A percentile compares a stretch with the other conserved stretches of the same genome.
These are phyloP conservation scores for Vanrija pseudolonga DNA, from an alignment of 1,284 basidiomycete genomes.

Conservation along the genomic window DNA sequence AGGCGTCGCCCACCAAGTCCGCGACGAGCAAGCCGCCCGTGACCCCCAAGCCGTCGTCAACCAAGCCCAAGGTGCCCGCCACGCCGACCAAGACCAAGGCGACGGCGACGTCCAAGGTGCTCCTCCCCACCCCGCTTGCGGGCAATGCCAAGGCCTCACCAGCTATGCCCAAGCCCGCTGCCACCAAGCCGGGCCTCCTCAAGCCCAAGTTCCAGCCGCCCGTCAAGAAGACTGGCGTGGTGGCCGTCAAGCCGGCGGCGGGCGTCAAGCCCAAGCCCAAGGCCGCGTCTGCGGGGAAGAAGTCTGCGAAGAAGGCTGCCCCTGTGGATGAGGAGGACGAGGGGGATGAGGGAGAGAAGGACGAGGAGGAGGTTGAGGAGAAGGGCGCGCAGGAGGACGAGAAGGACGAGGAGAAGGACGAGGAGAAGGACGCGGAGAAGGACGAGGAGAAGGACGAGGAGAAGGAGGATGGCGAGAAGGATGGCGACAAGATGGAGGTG, in stretches of 20 bases:
- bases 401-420: constrained; percentile 5
- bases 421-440: not conserved
- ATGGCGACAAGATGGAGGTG: too few relatives aligned
- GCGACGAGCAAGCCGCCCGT: not conserved
- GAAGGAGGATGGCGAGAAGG: not conserved
- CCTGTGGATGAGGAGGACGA: not conserved
- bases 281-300: too few relatives aligned
- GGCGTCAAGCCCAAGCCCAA: too few relatives aligned
- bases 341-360: not conserved
- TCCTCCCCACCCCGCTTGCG: too few relatives aligned
- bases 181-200: not conserved
- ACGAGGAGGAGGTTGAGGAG: too few relatives aligned
- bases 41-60: too few relatives aligned
- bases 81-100: not conserved
- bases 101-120: not conserved
- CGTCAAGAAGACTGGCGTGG: constrained; percentile 10
- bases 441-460: too few relatives aligned
- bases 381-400: too few relatives aligned
- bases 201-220: not conserved
- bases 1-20: not conserved
- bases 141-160: too few relatives aligned
- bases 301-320: not conserved
- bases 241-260: not conserved
- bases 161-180: not conserved
- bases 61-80: not conserved